Conservation (phyloP, 306 rosid genomes). For the Canavalia ensiformis region DNA sequence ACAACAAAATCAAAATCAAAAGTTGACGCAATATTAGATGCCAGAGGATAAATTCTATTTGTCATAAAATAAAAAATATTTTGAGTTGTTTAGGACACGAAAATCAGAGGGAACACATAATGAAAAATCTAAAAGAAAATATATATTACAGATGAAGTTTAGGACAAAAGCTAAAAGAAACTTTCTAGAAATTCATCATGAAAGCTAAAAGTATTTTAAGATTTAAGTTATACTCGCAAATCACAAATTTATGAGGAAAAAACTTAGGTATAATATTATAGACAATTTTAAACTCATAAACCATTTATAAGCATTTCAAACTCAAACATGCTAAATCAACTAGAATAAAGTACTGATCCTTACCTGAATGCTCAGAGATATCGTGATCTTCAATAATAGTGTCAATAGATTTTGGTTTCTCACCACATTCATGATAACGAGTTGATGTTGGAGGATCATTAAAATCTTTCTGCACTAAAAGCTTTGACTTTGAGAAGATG, state of each 20-base stretch:
- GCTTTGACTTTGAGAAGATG: conserved; percentile 34
- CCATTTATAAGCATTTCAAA: background rate
- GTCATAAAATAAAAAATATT: no score
- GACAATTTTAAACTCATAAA: background rate
- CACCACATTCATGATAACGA: conserved; percentile 39
- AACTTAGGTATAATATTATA: no score
- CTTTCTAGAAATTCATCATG: no score
- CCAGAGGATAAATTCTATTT: no score
- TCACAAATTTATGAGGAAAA: background rate
- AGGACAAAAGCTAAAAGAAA: no score
- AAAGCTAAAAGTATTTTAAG: no score
- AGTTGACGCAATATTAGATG: background rate
- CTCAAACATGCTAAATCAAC: background rate
- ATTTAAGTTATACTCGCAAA: no score
- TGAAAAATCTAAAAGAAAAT: background rate
- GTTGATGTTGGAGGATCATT: conserved; percentile 6
- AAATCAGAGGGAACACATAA: background rate
- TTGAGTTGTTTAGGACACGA: conserved; percentile 9
- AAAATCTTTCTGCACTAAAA: conserved; percentile 17
- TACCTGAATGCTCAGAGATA: conserved; percentile 60
- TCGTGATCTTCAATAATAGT: conserved; percentile 41
- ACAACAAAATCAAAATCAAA: background rate
- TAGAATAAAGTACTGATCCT: background rate
- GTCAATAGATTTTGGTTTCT: conserved; percentile 16
- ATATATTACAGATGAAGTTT: no score